Percentiles rank a stretch among this genome's conserved stretches.
These are phyloP conservation scores for Polymyxa betae DNA, from an alignment of 208 protist species.

Conservation along the genomic window DNA sequence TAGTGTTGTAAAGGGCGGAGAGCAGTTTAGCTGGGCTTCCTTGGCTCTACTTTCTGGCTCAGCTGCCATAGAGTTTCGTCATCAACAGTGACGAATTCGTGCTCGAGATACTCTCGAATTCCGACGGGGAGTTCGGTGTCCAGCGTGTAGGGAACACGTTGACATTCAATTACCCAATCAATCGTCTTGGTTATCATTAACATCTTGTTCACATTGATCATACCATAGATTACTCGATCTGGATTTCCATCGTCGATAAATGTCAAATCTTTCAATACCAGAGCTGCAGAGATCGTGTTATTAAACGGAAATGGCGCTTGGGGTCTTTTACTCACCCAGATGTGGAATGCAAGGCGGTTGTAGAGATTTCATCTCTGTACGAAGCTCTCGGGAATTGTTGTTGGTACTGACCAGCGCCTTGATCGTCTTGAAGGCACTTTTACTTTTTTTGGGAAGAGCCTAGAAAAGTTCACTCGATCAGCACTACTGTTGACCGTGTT, in stretches of 20 bases:
- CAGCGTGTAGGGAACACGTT: not conserved
- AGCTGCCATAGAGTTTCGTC: constrained; percentile 31
- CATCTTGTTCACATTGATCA: constrained; percentile 30
- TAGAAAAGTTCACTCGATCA: no score
- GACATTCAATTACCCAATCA: not conserved
- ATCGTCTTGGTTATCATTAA: not conserved
- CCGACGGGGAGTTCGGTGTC: not conserved
- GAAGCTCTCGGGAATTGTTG: not conserved
- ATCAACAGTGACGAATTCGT: not conserved
- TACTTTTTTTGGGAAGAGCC: not conserved
- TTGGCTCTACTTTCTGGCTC: not conserved
- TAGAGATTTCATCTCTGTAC: constrained; percentile 28
- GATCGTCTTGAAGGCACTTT: not conserved
- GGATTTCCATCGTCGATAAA: constrained; percentile 40
- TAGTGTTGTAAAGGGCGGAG: no score
- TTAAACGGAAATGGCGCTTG: not conserved
- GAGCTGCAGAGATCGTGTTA: not conserved
- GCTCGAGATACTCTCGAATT: not conserved
- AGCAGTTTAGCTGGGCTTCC: no score
- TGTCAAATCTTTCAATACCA: constrained; percentile 22
- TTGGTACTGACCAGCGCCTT: constrained; percentile 26
- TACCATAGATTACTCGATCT: not conserved
- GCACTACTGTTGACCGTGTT: not conserved
- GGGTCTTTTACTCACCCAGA: not conserved
- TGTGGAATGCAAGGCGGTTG: constrained; percentile 3